These are phyloP conservation scores for Nitzschia sp. DNA, from an alignment of 108 stramenopile species.

Conservation along the genomic window DNA sequence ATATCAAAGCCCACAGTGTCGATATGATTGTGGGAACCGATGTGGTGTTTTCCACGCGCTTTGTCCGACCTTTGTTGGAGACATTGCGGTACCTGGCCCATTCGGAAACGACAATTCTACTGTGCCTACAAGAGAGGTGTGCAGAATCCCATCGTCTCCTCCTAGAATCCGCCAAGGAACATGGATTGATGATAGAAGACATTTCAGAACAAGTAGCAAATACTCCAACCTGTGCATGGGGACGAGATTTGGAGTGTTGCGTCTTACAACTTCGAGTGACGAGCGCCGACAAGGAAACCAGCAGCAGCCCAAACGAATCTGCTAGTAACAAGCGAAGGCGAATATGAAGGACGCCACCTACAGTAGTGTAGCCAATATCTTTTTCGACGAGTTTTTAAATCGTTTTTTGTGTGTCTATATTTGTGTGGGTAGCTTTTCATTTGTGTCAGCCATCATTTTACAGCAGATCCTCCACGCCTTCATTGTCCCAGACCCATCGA, in stretches of 20 bases:
- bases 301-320: background rate
- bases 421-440: too few relatives aligned
- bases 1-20: constrained; percentile 48
- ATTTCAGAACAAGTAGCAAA: constrained; percentile 37
- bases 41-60: constrained; percentile 64
- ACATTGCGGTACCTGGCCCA: constrained; percentile 56
- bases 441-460: too few relatives aligned
- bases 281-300: background rate
- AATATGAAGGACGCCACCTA: too few relatives aligned
- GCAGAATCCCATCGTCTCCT: constrained; percentile 58
- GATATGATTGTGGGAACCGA: constrained; percentile 82
- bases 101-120: constrained; percentile 41
- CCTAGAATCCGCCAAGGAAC: constrained; percentile 42
- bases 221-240: constrained; percentile 43
- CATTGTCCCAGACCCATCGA: constrained; percentile 79
- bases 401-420: too few relatives aligned
- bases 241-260: constrained; percentile 52
- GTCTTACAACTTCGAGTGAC: constrained; percentile 40
- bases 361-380: too few relatives aligned
- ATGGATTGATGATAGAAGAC: constrained; percentile 51
- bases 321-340: too few relatives aligned
- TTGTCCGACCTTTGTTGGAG: constrained; percentile 61
- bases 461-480: constrained; percentile 57
- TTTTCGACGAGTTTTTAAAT: too few relatives aligned
- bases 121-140: constrained; percentile 74